Conservation (phyloP, 2,329 filamentous ascomycete genomes). For the Ophiosphaerella herpotricha region DNA sequence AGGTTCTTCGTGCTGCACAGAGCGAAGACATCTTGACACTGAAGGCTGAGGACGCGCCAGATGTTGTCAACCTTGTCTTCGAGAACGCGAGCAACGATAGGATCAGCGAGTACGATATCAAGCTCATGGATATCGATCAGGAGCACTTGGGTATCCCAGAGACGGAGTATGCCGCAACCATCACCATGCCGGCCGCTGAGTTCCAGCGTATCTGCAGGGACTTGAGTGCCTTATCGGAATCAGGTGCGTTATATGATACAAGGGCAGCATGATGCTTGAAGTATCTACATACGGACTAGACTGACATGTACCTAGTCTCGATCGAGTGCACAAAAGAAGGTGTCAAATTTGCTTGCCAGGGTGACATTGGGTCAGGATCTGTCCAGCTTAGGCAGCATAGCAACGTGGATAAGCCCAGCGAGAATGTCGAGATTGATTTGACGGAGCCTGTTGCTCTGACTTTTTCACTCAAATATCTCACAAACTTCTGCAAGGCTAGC, state of each 20-base stretch:
- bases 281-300: slow-evolving; percentile 1
- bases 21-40: slow-evolving; percentile 93
- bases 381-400: slow-evolving; percentile 89
- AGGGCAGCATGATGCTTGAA: background rate
- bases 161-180: slow-evolving; percentile 94
- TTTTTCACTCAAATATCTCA: slow-evolving; percentile 98
- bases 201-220: slow-evolving; percentile 96
- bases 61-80: slow-evolving; percentile 93
- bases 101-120: slow-evolving; percentile 98
- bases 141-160: slow-evolving; percentile 98
- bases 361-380: slow-evolving; percentile 94
- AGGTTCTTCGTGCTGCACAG: slow-evolving; percentile 92
- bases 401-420: slow-evolving; percentile 84
- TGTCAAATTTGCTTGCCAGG: slow-evolving; percentile 89
- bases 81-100: slow-evolving; percentile 88
- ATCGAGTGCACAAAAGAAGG: slow-evolving; percentile 98
- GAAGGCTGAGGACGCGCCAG: slow-evolving; percentile 96
- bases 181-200: slow-evolving; percentile 84
- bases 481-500: slow-evolving; percentile 99
- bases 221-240: slow-evolving; percentile 89
- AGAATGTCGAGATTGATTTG: slow-evolving; percentile 86
- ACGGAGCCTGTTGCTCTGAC: slow-evolving; percentile 91
- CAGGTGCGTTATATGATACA: slow-evolving; percentile 65
- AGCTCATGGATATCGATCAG: slow-evolving; percentile 99
- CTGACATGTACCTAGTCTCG: slow-evolving; percentile 64